Evolutionary conservation across 495 filamentous ascomycete species (phyloP).

Genomic region (Lepraria neglecta): DNA sequence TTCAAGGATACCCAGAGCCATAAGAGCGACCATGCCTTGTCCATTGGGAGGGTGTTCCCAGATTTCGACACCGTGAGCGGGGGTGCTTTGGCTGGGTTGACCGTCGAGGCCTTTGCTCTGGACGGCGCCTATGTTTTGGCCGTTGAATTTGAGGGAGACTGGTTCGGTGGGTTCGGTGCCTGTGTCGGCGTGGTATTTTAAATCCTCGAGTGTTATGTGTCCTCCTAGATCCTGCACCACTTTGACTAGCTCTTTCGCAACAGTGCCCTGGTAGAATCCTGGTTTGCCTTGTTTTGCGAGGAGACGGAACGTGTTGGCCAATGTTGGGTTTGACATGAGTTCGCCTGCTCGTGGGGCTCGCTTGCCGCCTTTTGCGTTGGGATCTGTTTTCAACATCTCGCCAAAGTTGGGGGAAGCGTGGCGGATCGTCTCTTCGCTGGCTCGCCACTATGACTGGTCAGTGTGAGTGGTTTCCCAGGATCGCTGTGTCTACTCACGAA

Average conservation of each 20-base stretch:
- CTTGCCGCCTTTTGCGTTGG: constrained; percentile 55
- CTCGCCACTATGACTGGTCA: constrained; percentile 57
- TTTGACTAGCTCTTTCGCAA: constrained; percentile 74
- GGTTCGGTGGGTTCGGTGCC: constrained; percentile 75
- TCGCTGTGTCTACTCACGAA: constrained; percentile 49
- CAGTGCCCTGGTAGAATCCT: constrained; percentile 82
- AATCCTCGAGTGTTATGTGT: constrained; percentile 69
- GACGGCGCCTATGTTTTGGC: constrained; percentile 52
- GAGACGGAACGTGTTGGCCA: constrained; percentile 75
- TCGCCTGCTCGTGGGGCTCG: constrained; percentile 77
- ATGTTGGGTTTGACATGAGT: constrained; percentile 74
- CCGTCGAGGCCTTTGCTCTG: constrained; percentile 38
- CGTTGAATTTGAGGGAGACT: constrained; percentile 71
- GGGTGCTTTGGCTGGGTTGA: constrained; percentile 38
- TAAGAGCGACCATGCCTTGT: constrained; percentile 89
- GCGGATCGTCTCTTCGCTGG: constrained; percentile 53
- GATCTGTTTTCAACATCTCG: constrained; percentile 76
- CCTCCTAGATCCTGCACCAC: constrained; percentile 72
- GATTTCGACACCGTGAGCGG: constrained; percentile 59
- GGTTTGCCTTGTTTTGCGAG: constrained; percentile 75
- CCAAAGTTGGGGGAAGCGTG: constrained; percentile 71
- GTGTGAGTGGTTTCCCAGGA: constrained; percentile 11
- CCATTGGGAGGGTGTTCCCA: constrained; percentile 99
- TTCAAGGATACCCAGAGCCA: constrained; percentile 86
- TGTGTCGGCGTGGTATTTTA: constrained; percentile 63